phyloP scores from a whole-genome alignment of 164 flowering plant species.

The Piper betle region DNA sequence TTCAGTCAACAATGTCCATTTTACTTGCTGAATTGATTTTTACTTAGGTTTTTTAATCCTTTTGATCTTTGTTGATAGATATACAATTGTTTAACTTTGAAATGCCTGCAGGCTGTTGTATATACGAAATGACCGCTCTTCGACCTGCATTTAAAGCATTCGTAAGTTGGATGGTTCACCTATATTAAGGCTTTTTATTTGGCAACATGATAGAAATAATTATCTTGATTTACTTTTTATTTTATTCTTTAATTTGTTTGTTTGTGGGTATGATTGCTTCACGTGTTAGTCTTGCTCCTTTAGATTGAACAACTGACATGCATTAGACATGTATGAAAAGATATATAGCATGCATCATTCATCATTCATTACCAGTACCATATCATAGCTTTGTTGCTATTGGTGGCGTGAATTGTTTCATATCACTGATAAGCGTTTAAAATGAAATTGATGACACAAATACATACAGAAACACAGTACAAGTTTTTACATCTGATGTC shows the following conservation, averaged over 20 bases:
- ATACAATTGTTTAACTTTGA: too few relatives aligned
- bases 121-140: slow-evolving; percentile 87
- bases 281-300: too few relatives aligned
- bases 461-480: too few relatives aligned
- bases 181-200: neutral
- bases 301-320: neutral
- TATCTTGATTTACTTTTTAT: neutral
- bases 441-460: too few relatives aligned
- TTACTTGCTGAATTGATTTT: too few relatives aligned
- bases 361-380: too few relatives aligned
- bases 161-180: slow-evolving; percentile 39
- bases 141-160: slow-evolving; percentile 96
- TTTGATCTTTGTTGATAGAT: neutral
- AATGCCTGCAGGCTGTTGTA: slow-evolving; percentile 71
- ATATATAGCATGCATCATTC: neutral
- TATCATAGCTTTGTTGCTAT: too few relatives aligned
- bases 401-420: too few relatives aligned
- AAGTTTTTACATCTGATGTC: too few relatives aligned
- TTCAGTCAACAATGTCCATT: neutral
- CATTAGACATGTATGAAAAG: neutral
- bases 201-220: neutral
- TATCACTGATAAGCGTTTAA: too few relatives aligned
- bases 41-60: too few relatives aligned
- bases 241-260: neutral
- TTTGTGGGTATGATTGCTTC: neutral